Percentiles rank a stretch among this genome's conserved stretches.
phyloP scores from a whole-genome alignment of 2,329 filamentous ascomycete species.

The Pestalotiopsis sp. region DNA sequence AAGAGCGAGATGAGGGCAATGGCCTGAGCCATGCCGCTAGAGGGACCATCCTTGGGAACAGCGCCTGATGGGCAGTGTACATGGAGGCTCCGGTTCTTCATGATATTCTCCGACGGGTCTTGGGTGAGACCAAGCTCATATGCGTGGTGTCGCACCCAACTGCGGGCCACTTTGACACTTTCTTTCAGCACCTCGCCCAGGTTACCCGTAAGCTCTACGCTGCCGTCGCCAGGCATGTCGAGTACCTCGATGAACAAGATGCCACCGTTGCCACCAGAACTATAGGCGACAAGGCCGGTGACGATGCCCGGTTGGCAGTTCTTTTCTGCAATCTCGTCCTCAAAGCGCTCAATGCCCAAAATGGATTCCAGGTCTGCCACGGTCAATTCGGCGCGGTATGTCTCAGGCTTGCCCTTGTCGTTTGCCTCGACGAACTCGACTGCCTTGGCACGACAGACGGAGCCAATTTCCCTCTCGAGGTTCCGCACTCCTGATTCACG shows the following conservation, averaged over 20 bases:
- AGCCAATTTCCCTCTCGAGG: slow-evolving; percentile 91
- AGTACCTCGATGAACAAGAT: slow-evolving; percentile 98
- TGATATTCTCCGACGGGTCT: slow-evolving; percentile 85
- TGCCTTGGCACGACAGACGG: slow-evolving; percentile 91
- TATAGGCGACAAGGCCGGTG: slow-evolving; percentile 94
- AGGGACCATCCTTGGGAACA: slow-evolving; percentile 89
- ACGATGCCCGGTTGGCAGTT: slow-evolving; percentile 85
- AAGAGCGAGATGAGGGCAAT: slow-evolving; percentile 92
- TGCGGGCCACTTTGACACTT: slow-evolving; percentile 91
- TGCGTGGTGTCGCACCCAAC: slow-evolving; percentile 96
- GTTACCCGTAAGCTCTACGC: slow-evolving; percentile 93
- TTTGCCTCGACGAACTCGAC: slow-evolving; percentile 92
- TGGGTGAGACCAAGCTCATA: slow-evolving; percentile 85
- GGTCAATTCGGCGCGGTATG: slow-evolving; percentile 74
- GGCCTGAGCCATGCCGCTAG: slow-evolving; percentile 90
- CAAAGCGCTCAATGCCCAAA: slow-evolving; percentile 88
- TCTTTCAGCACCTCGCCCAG: slow-evolving; percentile 97
- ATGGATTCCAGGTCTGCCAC: slow-evolving; percentile 86
- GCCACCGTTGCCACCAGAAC: slow-evolving; percentile 86
- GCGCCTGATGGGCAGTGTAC: slow-evolving; percentile 95
- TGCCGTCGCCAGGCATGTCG: slow-evolving; percentile 91
- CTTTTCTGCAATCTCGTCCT: slow-evolving; percentile 93
- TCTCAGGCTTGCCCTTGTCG: slow-evolving; percentile 67
- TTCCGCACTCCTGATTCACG: slow-evolving; percentile 96
- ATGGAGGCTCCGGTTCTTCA: slow-evolving; percentile 92